Percentiles rank a stretch among this genome's conserved stretches.
phyloP scores from a whole-genome alignment of 768 basidiomycete genomes.

The Neoboletus magnificus region DNA sequence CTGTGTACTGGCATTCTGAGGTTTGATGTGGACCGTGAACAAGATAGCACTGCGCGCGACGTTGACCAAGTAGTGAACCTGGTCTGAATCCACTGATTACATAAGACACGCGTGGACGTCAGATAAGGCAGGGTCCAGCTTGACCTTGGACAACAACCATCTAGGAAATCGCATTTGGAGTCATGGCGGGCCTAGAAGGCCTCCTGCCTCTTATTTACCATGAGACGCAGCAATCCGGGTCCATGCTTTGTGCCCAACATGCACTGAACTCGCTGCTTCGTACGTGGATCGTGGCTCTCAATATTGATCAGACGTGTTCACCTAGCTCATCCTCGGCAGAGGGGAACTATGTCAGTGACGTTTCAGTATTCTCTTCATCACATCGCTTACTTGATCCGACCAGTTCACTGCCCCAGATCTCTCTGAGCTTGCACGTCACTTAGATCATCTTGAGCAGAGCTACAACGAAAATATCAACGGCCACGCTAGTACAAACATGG shows the following conservation, averaged over 20 bases:
- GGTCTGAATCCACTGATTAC: constrained; percentile 18
- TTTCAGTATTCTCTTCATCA: neutral
- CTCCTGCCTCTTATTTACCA: constrained; percentile 66
- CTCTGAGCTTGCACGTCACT: constrained; percentile 62
- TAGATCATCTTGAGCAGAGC: constrained; percentile 64
- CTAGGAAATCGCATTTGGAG: constrained; percentile 5
- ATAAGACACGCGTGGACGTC: constrained; percentile 33
- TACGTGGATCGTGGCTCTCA: constrained; percentile 37
- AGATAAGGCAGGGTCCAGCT: constrained; percentile 17
- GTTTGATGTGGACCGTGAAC: neutral
- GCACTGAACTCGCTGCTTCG: constrained; percentile 79
- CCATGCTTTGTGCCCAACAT: constrained; percentile 86
- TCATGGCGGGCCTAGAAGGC: constrained; percentile 58
- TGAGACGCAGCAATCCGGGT: constrained; percentile 72
- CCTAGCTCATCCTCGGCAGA: constrained; percentile 29
- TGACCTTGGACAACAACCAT: constrained; percentile 11
- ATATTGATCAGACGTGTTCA: constrained; percentile 41
- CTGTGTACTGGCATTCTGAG: constrained; percentile 23
- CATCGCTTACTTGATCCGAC: constrained; percentile 14
- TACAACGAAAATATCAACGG: constrained; percentile 49
- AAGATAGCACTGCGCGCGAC: neutral
- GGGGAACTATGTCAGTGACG: constrained; percentile 46
- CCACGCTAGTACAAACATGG: constrained; percentile 73
- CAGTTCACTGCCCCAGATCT: constrained; percentile 82
- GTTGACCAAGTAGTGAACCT: neutral